phyloP scores from a whole-genome alignment of 257 asterid species.

The Solanum rostratum region DNA sequence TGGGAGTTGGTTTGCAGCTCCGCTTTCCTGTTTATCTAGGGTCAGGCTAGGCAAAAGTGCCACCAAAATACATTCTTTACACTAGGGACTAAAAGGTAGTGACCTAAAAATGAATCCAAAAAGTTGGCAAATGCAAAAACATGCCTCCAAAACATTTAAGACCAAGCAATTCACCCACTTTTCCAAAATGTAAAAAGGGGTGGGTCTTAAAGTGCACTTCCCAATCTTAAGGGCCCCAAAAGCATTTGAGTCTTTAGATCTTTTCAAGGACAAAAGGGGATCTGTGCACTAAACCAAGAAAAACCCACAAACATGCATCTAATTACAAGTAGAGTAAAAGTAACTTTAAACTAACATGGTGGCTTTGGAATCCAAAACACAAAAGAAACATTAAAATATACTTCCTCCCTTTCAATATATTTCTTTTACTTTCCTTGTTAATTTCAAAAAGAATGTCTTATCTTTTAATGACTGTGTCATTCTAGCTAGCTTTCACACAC shows the following conservation, averaged over 20 bases:
- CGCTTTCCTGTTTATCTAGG: neutral
- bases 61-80: neutral
- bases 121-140: neutral
- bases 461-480: neutral
- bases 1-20: neutral
- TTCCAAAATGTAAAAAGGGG: neutral
- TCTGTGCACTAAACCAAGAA: slow-evolving; percentile 11
- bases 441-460: neutral
- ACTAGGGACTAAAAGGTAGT: neutral
- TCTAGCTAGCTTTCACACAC: too few relatives aligned
- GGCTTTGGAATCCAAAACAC: slow-evolving; percentile 8
- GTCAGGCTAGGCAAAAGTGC: neutral
- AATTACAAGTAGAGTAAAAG: slow-evolving; percentile 14
- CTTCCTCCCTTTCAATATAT: neutral
- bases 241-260: slow-evolving; percentile 2
- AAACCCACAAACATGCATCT: slow-evolving; percentile 19
- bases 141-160: slow-evolving; percentile 4
- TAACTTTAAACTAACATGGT: slow-evolving; percentile 17
- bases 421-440: neutral
- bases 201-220: slow-evolving; percentile 14
- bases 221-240: slow-evolving; percentile 15
- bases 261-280: slow-evolving; percentile 23
- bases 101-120: neutral
- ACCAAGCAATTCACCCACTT: slow-evolving; percentile 7
- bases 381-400: neutral